These are phyloP conservation scores for Platanus orientalis DNA, from an alignment of 164 flowering plant species.

Conservation along the genomic window DNA sequence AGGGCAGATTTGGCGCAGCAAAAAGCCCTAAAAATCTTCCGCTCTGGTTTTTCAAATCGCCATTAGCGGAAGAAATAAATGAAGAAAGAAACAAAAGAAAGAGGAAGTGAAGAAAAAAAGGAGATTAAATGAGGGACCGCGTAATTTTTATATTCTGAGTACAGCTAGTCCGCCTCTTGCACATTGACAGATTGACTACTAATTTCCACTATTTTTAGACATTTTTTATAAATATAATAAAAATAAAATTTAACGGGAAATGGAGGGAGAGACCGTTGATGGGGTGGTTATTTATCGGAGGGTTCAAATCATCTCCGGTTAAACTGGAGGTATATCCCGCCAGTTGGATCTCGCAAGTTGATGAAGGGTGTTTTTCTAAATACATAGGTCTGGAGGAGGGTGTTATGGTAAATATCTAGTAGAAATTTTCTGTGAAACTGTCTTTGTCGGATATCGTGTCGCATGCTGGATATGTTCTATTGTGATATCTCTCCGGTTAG, in stretches of 20 bases:
- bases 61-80: constrained; percentile 10
- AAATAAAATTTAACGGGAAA: neutral
- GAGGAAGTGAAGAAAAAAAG: constrained; percentile 7
- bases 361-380: no score
- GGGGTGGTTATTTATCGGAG: constrained; percentile 13
- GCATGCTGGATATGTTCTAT: no score
- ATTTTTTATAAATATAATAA: no score
- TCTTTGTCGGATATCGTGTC: no score
- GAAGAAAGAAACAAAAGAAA: constrained; percentile 5
- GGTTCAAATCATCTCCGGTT: no score
- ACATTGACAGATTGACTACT: neutral
- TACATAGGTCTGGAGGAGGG: no score
- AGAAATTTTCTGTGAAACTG: no score
- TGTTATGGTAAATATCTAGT: no score
- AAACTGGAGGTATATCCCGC: no score
- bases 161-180: neutral
- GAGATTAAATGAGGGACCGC: constrained; percentile 28
- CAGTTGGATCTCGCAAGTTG: no score
- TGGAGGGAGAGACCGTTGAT: constrained; percentile 30
- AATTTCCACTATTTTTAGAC: neutral
- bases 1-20: neutral
- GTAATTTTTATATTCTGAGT: constrained; percentile 26
- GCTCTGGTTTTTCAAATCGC: constrained; percentile 23
- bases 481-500: no score
- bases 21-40: constrained; percentile 1